Evolutionary conservation across 2,329 filamentous ascomycete genomes (phyloP), one percentile per base, ranked within the genome.

Genomic region (Aspergillus brasiliensis): DNA sequence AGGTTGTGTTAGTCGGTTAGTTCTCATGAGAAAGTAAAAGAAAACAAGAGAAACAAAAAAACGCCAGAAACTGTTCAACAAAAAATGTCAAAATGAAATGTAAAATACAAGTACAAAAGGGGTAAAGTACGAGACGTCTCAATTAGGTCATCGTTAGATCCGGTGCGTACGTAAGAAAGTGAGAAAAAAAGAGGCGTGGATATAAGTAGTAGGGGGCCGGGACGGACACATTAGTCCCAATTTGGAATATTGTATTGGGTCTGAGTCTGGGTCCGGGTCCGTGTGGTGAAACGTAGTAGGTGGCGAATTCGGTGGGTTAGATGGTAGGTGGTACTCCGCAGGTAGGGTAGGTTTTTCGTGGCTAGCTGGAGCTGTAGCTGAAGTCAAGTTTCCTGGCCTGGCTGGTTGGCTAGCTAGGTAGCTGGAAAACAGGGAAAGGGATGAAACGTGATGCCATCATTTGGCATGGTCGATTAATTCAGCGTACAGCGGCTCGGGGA

Each of bases 391-490:
- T n/a, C n/a, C n/a, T n/a, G n/a, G n/a, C 10, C 40, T 44, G 40
- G 40, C 40, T 42, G 17, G 40, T 25, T 60, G 51, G 8, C 27
- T 51, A n/a, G 31, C 17, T 51, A 51, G 28, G 15, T 5, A 51
- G 46, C 21, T 11, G 11, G 34, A n/a, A 17, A 17, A 44, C 8
- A 31, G 42, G 28, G 40, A 53, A 38, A 15, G 21, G 25, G 31
- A 23, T 15, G 31, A 21, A 56, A 42, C 42, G 48, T 23, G 31
- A 21, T 27, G 21, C 5, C 23, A 55, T 68, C 66, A 79, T 66
- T 78, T 90, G 6, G 94, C 94, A 75, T 99, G 95, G 42, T 84
- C 83, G 54, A 97, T 88, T 70, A 99, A 92, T 74, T 97, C 91
- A 53, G 90, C 88, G 72, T 97, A 99, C 51, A 98, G 83, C 66